These are phyloP conservation scores for Podospora pseudoanserina DNA, from an alignment of 495 filamentous ascomycete genomes.

Conservation along the genomic window DNA sequence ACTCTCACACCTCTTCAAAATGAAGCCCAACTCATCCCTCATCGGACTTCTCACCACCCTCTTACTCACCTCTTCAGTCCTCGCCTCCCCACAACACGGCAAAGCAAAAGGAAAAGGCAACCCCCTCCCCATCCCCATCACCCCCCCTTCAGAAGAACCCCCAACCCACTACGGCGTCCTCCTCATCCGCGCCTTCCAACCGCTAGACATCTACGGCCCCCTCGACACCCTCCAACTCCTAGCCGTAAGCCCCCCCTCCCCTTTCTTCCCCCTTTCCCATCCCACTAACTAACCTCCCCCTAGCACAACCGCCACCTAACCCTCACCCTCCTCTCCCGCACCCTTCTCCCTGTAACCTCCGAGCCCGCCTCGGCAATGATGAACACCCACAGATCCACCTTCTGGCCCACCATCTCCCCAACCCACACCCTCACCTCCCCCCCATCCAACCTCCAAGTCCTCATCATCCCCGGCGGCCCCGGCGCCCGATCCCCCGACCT, in stretches of 20 bases:
- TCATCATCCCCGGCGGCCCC: conserved; percentile 56
- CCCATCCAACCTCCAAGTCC: conserved; percentile 30
- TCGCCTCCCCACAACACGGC: neutral
- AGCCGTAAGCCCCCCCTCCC: conserved; percentile 18
- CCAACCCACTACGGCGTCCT: conserved; percentile 23
- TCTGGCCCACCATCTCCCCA: conserved; percentile 42
- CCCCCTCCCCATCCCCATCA: neutral
- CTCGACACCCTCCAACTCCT: conserved; percentile 54
- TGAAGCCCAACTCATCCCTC: neutral
- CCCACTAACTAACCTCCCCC: no score
- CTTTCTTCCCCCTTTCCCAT: no score
- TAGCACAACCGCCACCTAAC: conserved; percentile 23
- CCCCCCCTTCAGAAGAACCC: neutral
- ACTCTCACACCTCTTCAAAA: neutral
- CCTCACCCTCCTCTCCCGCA: conserved; percentile 44
- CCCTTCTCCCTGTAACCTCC: conserved; percentile 45
- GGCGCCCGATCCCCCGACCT: conserved; percentile 39
- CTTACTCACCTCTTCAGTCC: neutral
- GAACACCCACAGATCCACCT: conserved; percentile 22
- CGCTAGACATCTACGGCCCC: conserved; percentile 52
- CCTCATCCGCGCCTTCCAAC: conserved; percentile 28
- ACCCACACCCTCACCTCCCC: conserved; percentile 49
- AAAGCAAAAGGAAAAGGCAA: neutral
- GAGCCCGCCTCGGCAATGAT: conserved; percentile 15
- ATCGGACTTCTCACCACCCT: neutral